A percentile compares a stretch with the other conserved stretches of the same genome.
Conservation (phyloP, 2,329 filamentous ascomycete genomes). For the Claviceps sp. region DNA sequence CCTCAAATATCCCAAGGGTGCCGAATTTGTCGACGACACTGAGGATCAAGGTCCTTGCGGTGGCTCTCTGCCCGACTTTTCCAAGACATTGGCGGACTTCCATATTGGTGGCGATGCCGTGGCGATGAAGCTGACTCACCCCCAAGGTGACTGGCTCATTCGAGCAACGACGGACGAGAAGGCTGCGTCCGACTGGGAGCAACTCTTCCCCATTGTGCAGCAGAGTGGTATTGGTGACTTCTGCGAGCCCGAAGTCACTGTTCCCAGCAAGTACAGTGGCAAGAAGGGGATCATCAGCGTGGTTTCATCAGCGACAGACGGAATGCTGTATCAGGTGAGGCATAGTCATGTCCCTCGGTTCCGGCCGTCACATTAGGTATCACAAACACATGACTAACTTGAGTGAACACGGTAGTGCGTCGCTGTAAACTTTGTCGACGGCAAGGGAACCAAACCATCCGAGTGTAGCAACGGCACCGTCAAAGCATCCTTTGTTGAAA, state of each 20-base stretch:
- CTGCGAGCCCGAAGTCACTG: conserved; percentile 35
- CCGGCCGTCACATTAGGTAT: neutral
- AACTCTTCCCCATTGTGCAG: conserved; percentile 38
- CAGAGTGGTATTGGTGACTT: conserved; percentile 42
- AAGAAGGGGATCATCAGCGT: conserved; percentile 41
- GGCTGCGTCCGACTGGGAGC: conserved; percentile 36
- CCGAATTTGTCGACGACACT: conserved; percentile 35
- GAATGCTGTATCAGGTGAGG: conserved; percentile 41
- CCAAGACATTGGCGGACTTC: conserved; percentile 36
- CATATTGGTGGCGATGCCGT: conserved; percentile 43
- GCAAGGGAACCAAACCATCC: conserved; percentile 16
- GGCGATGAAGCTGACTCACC: conserved; percentile 33
- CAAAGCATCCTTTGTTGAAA: conserved; percentile 18
- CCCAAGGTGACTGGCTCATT: conserved; percentile 42
- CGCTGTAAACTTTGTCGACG: conserved; percentile 40
- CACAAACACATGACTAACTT: neutral
- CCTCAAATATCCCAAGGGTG: conserved; percentile 31
- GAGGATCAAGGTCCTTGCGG: conserved; percentile 38
- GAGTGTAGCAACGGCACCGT: conserved; percentile 23
- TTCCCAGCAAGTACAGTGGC: conserved; percentile 37
- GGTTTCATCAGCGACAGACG: conserved; percentile 39
- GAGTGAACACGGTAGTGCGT: conserved; percentile 28
- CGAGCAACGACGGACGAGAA: conserved; percentile 40
- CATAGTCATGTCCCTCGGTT: neutral
- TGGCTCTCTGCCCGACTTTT: conserved; percentile 34